Conservation (phyloP, 164 flowering plant genomes). For the Berberis thunbergii region DNA sequence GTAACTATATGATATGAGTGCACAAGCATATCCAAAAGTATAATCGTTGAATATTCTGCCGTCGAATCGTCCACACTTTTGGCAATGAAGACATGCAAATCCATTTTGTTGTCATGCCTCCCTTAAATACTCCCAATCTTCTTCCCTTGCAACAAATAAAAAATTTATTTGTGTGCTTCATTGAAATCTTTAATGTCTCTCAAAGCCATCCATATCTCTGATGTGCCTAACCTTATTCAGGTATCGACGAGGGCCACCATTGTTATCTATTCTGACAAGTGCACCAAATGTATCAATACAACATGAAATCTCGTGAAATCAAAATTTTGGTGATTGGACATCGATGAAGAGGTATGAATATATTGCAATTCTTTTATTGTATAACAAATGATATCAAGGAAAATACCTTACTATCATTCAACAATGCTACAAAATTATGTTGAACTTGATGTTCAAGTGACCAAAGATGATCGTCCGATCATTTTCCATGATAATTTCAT, state of each 20-base stretch:
- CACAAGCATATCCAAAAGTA: too few species aligned
- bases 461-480: conserved; percentile 66
- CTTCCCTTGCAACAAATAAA: too few species aligned
- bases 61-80: too few species aligned
- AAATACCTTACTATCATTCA: conserved; percentile 68
- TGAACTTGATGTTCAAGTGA: conserved; percentile 92
- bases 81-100: too few species aligned
- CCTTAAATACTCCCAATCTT: too few species aligned
- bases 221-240: conserved; percentile 52
- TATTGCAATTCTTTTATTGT: conserved; percentile 42
- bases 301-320: conserved; percentile 4
- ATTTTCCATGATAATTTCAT: conserved; percentile 80
- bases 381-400: conserved; percentile 67
- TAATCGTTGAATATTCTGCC: too few species aligned
- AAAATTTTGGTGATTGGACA: conserved; percentile 78
- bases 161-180: conserved; percentile 1
- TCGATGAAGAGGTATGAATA: conserved; percentile 83
- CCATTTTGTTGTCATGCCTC: too few species aligned
- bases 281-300: conserved; percentile 15
- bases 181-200: conserved; percentile 37
- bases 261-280: conserved; percentile 13
- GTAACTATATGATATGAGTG: too few species aligned
- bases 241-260: conserved; percentile 27
- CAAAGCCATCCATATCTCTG: conserved; percentile 64
- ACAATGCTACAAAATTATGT: conserved; percentile 46